Evolutionary conservation across 2,329 filamentous ascomycete species (phyloP), one percentile per base, ranked within the genome.

Genomic region (Sarocladium strictum): DNA sequence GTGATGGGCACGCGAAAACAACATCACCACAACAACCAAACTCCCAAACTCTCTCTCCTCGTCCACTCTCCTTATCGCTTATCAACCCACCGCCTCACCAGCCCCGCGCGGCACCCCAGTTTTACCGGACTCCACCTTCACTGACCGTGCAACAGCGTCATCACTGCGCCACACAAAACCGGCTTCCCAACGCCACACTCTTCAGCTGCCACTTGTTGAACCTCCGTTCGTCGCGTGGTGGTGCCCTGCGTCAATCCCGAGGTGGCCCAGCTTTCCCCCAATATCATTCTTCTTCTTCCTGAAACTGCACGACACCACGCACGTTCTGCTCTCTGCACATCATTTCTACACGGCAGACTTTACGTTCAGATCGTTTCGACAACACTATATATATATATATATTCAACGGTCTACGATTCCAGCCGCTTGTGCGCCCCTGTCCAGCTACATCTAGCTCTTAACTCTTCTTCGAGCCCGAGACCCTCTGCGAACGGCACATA

Each of bases 121-220:
- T 45, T 45, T 26, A 19, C 40, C 40, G 40, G 40, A 14, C 40
- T 6, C 19, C 40, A 49, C 12, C 26, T 29, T 21, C 11, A 19
- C 23, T 27, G 27, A 49, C 40, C 17, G 9, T 19, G 23, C 24
- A 35, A 17, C 27, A 35, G 54, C 54, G 37, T 47, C 54, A 56
- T 49, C 33, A 53, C n/a, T 53, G 50, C 50, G 50, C 50, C 50
- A 53, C 50, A 53, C 10, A 53, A 53, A 53, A 40, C 50, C 26
- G 50, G 50, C 19, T 40, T 38, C 27, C n/a, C 37, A 17, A 32
- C 53, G 47, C 55, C 53, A 53, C 53, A 49, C 27, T 19, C 12
- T 24, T 43, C 29, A 21, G n/a, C 29, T 32, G 53, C 23, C 37
- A 38, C 51, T 26, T 23, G n/a, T 19, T 24, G n/a, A 26, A 17